phyloP scores from a whole-genome alignment of 2,329 filamentous ascomycete species.

The Plenodomus lindquistii region DNA sequence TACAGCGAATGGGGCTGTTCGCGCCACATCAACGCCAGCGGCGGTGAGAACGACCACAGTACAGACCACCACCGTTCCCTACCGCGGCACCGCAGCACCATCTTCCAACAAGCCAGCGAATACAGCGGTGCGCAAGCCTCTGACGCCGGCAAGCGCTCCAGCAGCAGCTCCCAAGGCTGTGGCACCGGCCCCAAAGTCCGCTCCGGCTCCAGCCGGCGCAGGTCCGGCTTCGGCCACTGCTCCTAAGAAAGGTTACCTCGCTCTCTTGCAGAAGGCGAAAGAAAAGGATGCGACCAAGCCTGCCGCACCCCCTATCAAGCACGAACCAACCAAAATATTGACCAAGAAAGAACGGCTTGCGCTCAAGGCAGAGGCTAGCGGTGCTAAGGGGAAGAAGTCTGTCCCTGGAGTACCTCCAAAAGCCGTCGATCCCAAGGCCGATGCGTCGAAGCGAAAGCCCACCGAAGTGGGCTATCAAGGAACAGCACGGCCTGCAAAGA shows the following conservation, averaged over 20 bases:
- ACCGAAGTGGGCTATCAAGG: conserved; percentile 51
- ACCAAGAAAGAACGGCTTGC: conserved; percentile 59
- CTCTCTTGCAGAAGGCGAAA: conserved; percentile 73
- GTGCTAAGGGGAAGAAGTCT: conserved; percentile 40
- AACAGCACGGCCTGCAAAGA: conserved; percentile 50
- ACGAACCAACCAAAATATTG: conserved; percentile 71
- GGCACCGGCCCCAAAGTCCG: conserved; percentile 24
- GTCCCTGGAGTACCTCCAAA: conserved; percentile 15
- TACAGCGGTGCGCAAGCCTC: conserved; percentile 29
- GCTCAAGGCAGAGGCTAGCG: conserved; percentile 51
- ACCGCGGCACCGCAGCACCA: conserved; percentile 44
- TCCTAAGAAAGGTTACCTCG: conserved; percentile 74
- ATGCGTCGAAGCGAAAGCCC: conserved; percentile 38
- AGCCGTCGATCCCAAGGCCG: conserved; percentile 25
- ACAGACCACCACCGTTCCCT: conserved; percentile 33
- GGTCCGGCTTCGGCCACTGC: conserved; percentile 41
- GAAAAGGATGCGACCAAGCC: conserved; percentile 55
- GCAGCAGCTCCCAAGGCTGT: conserved; percentile 23
- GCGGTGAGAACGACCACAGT: conserved; percentile 24
- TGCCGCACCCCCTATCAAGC: conserved; percentile 70
- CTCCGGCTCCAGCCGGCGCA: conserved; percentile 21
- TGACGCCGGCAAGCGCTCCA: conserved; percentile 16
- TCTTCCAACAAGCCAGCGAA: conserved; percentile 28
- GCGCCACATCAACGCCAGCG: conserved; percentile 27
- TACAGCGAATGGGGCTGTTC: conserved; percentile 28